Evolutionary conservation across 1,139 yeast genomes (phyloP).

Genomic region (Sugiyamaella neomexicana): DNA sequence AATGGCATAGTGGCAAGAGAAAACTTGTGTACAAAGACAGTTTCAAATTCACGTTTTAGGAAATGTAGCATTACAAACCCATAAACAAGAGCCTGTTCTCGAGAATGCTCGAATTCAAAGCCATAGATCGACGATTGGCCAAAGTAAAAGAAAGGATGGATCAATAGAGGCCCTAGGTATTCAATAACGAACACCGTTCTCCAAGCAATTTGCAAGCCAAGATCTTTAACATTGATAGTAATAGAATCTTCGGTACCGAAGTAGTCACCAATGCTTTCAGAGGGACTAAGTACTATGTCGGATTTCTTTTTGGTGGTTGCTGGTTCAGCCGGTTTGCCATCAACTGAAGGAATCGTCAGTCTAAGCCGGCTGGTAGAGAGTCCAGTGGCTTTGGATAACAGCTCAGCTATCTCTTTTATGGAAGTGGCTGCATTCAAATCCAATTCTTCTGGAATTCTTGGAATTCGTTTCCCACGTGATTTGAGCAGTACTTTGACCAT

Average conservation of each 20-base stretch:
- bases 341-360: slow-evolving; percentile 38
- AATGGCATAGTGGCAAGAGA: slow-evolving; percentile 92
- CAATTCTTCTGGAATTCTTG: slow-evolving; percentile 35
- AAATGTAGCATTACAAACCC: slow-evolving; percentile 69
- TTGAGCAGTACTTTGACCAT: slow-evolving; percentile 35
- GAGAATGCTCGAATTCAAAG: slow-evolving; percentile 43
- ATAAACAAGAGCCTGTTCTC: slow-evolving; percentile 56
- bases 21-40: slow-evolving; percentile 77
- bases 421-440: slow-evolving; percentile 33
- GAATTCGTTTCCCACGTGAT: slow-evolving; percentile 31
- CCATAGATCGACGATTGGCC: slow-evolving; percentile 42
- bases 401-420: slow-evolving; percentile 30
- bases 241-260: slow-evolving; percentile 38
- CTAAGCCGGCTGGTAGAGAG: slow-evolving; percentile 39
- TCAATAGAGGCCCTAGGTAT: slow-evolving; percentile 81
- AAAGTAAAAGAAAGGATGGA: slow-evolving; percentile 71
- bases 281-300: slow-evolving; percentile 43
- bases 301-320: slow-evolving; percentile 37
- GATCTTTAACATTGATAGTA: slow-evolving; percentile 65
- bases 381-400: slow-evolving; percentile 36
- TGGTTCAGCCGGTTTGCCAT: slow-evolving; percentile 29
- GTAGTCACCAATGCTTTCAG: slow-evolving; percentile 39
- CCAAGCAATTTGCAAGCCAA: slow-evolving; percentile 95
- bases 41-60: slow-evolving; percentile 83
- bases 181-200: slow-evolving; percentile 82